These are phyloP conservation scores for Pyricularia grisea DNA, from an alignment of 2,329 filamentous ascomycete genomes.

Conservation along the genomic window DNA sequence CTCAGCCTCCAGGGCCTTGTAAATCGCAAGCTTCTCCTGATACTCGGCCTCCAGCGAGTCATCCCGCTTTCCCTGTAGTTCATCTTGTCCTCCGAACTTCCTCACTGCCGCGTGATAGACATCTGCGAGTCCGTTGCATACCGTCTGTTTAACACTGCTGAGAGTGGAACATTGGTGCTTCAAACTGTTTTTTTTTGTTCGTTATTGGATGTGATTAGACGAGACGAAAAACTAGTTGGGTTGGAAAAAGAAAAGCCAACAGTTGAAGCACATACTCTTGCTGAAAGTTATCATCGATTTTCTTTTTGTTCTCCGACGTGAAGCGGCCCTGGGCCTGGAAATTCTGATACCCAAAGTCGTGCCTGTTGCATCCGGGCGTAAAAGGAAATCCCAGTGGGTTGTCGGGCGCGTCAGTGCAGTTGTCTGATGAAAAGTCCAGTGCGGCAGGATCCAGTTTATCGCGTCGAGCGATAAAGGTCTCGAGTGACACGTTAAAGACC, in stretches of 20 bases:
- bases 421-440: constrained; percentile 31
- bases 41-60: constrained; percentile 20
- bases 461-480: constrained; percentile 14
- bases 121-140: constrained; percentile 26
- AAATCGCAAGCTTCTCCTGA: constrained; percentile 22
- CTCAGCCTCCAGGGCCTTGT: constrained; percentile 23
- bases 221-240: not conserved
- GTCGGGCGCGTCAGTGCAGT: constrained; percentile 30
- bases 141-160: constrained; percentile 3
- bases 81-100: constrained; percentile 23
- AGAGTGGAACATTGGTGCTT: constrained; percentile 24
- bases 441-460: constrained; percentile 26
- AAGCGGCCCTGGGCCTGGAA: constrained; percentile 40
- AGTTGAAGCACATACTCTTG: constrained; percentile 23
- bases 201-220: not conserved
- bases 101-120: constrained; percentile 30
- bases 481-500: not conserved
- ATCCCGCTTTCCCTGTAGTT: constrained; percentile 16
- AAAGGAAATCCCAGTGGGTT: constrained; percentile 35
- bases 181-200: constrained; percentile 15
- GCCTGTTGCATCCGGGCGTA: constrained; percentile 35
- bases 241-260: not conserved
- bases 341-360: constrained; percentile 49
- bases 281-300: constrained; percentile 40
- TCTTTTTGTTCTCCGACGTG: constrained; percentile 25